These are phyloP conservation scores for Hypoxylon trugodes DNA, from an alignment of 495 filamentous ascomycete species.

Conservation along the genomic window DNA sequence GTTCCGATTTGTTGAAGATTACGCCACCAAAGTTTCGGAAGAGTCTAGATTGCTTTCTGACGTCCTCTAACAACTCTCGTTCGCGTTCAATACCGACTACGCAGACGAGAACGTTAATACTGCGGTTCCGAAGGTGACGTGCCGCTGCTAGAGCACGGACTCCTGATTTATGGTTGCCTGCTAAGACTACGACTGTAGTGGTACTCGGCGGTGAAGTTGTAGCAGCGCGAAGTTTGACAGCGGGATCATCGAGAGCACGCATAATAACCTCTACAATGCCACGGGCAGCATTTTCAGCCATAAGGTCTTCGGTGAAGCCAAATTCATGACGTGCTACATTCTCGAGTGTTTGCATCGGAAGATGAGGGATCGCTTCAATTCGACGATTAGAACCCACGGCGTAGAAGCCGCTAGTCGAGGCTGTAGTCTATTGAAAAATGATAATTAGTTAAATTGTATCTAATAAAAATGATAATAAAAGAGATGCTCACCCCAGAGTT, in stretches of 20 bases:
- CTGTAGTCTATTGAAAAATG: not conserved
- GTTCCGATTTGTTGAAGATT: constrained; percentile 64
- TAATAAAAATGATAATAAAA: not conserved
- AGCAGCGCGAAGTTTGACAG: constrained; percentile 58
- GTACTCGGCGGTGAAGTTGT: constrained; percentile 50
- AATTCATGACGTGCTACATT: constrained; percentile 84
- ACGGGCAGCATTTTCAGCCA: constrained; percentile 89
- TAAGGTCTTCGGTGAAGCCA: constrained; percentile 85
- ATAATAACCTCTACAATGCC: constrained; percentile 87
- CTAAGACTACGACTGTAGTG: constrained; percentile 78
- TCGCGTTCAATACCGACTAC: constrained; percentile 80
- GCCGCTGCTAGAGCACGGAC: constrained; percentile 84
- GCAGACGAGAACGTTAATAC: constrained; percentile 79
- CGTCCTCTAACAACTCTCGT: constrained; percentile 69
- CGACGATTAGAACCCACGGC: constrained; percentile 70
- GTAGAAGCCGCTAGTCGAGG: constrained; percentile 49
- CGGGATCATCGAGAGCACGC: constrained; percentile 64
- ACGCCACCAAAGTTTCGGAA: constrained; percentile 80
- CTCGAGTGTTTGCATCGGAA: constrained; percentile 90
- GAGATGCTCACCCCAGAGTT: constrained; percentile 56
- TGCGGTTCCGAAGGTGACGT: constrained; percentile 83
- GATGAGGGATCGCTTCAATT: constrained; percentile 81
- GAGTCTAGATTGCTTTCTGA: constrained; percentile 77
- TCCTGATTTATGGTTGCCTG: constrained; percentile 87
- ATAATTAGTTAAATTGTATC: not conserved